Evolutionary conservation across 2,329 filamentous ascomycete species (phyloP).

Genomic region (Fusarium albosuccineum): DNA sequence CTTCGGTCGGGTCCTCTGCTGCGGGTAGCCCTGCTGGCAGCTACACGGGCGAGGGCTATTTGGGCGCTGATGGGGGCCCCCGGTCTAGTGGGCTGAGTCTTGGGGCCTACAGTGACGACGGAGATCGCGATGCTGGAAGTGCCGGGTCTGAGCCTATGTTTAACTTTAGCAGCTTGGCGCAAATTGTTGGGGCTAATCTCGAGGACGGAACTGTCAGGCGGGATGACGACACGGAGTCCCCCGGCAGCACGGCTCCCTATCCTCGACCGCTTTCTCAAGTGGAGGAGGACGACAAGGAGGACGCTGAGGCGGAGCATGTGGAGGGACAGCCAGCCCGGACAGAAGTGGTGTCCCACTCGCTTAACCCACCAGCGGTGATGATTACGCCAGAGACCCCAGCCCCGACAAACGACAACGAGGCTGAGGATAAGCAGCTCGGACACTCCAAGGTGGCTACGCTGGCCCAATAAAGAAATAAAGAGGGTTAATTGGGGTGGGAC

Average conservation of each 20-base stretch:
- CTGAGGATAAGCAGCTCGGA: constrained; percentile 61
- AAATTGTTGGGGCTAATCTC: constrained; percentile 79
- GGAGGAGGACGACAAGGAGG: constrained; percentile 55
- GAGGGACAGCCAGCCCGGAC: constrained; percentile 36
- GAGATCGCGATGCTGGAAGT: constrained; percentile 64
- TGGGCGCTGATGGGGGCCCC: constrained; percentile 57
- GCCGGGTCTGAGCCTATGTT: constrained; percentile 81
- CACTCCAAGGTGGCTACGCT: constrained; percentile 53
- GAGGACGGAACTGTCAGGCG: constrained; percentile 58
- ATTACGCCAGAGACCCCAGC: constrained; percentile 66
- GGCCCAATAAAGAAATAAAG: constrained; percentile 8
- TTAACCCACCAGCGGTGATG: constrained; percentile 57
- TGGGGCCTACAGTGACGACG: constrained; percentile 60
- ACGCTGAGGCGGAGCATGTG: constrained; percentile 49
- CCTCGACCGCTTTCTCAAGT: constrained; percentile 53
- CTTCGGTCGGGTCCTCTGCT: constrained; percentile 83
- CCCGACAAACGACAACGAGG: constrained; percentile 48
- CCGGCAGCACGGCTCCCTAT: constrained; percentile 29
- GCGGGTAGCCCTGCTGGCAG: constrained; percentile 74
- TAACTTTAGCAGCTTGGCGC: constrained; percentile 89
- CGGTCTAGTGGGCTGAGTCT: constrained; percentile 68
- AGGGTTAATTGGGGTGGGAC: neutral
- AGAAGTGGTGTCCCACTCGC: constrained; percentile 9
- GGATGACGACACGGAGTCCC: constrained; percentile 46
- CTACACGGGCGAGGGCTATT: constrained; percentile 54